These are phyloP conservation scores for Neofusicoccum parvum DNA, from an alignment of 2,329 filamentous ascomycete genomes.

Conservation along the genomic window DNA sequence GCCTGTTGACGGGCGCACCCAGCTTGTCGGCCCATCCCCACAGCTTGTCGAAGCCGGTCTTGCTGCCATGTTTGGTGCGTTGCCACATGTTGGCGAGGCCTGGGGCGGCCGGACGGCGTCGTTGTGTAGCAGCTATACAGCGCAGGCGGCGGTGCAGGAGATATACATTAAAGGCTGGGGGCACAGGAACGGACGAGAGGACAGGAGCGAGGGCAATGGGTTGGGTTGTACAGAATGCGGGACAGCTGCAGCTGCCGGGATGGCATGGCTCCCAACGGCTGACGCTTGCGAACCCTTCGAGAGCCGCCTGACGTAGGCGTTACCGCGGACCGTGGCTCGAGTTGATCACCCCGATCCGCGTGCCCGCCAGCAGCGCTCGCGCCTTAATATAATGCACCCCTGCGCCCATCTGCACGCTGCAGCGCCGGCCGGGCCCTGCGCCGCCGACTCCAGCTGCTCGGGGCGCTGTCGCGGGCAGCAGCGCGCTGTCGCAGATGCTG, in stretches of 20 bases:
- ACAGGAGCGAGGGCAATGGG: slow-evolving; percentile 13
- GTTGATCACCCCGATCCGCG: slow-evolving; percentile 15
- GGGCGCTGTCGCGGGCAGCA: background rate
- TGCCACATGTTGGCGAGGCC: slow-evolving; percentile 48
- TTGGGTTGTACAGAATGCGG: slow-evolving; percentile 19
- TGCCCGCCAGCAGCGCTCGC: background rate
- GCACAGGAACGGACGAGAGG: background rate
- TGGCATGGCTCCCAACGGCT: slow-evolving; percentile 15
- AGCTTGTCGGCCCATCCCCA: slow-evolving; percentile 69
- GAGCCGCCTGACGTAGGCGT: slow-evolving; percentile 21
- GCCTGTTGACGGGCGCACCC: slow-evolving; percentile 74
- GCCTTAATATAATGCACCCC: slow-evolving; percentile 12
- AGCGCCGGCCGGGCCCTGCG: background rate
- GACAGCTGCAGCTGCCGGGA: slow-evolving; percentile 15
- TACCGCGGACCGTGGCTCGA: slow-evolving; percentile 9
- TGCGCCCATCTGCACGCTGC: background rate
- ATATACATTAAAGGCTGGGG: slow-evolving; percentile 9
- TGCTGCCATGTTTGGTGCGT: slow-evolving; percentile 56
- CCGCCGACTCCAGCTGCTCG: background rate
- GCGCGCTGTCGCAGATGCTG: slow-evolving; percentile 1
- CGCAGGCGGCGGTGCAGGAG: background rate
- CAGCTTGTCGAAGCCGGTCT: slow-evolving; percentile 73
- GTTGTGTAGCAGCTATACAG: slow-evolving; percentile 4
- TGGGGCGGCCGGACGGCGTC: slow-evolving; percentile 6
- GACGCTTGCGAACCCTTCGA: slow-evolving; percentile 17